Base-by-base conservation (phyloP, 2,329 filamentous ascomycete species). In the Aspergillus spinulosporus region DNA sequence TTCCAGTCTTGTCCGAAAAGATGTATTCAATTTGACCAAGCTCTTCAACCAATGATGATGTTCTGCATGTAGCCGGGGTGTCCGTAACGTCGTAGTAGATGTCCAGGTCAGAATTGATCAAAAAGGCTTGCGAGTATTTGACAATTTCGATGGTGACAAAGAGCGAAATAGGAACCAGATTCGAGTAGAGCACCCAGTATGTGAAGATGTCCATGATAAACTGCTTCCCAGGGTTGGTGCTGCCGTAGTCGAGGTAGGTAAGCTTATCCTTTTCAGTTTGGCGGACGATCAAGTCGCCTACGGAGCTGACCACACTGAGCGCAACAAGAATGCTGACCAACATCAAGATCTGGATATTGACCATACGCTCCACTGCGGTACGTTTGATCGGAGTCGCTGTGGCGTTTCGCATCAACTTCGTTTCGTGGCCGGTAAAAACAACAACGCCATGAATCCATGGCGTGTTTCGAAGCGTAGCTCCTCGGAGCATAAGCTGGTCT, bases 21-120 rank as follows among this genome's bases (percentile, higher is more conserved):
- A 99, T 94, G 68, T 95, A 99, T 69, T 97, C 94, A 44, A 99
- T 95, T 83, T 97, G 96, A 54, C 94, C 94, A 45, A 99, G 78
- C 70, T 99, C 95, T 76, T 99, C 94, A 8, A 99, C 94, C 70
- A 99, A 80, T 63, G 92, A 97, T 2, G 93, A 97, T 0, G 94
- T 99, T 66, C 94, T 86, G 75, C 94, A 99, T 62, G 94, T 96
- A 4, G 94, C 92, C 9, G 94, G 92, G 0, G 93, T 99, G 67
- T 99, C 92, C 0, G 88, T 96, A 71, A 91, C 90, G 67, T 96
- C 90, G 72, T 99, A 91, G 76, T 99, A 99, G 66, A 99, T 99
- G 71, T 99, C 94, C 55, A 99, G 82, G 71, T 99, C 95, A 56
- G 92, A 93, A 70, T 96, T 96, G 74, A 99, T 99, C 61, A 99